Conservation (phyloP, 805 yeast species). For the Candida manassasensis region DNA sequence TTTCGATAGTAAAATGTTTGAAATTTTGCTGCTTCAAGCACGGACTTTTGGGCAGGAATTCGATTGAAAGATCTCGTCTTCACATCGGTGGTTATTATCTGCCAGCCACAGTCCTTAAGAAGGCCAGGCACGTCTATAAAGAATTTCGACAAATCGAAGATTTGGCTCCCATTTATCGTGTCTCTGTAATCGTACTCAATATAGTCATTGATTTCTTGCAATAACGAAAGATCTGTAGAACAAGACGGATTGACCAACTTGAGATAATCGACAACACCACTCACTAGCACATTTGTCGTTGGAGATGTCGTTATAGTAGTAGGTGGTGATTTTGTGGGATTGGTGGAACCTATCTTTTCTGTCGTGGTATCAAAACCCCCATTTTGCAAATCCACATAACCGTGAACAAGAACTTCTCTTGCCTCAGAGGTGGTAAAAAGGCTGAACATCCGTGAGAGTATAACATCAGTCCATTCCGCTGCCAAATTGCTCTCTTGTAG, state of each 20-base stretch:
- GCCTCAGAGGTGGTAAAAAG: conserved; percentile 48
- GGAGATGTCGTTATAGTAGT: no score
- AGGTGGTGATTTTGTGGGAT: conserved; percentile 1
- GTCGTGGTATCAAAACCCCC: conserved; percentile 11
- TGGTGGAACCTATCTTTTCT: no score
- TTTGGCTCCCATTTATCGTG: conserved; percentile 15
- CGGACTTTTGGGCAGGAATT: conserved; percentile 48
- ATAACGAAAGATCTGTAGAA: conserved; percentile 14
- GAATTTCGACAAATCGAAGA: conserved; percentile 22
- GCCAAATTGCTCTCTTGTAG: conserved; percentile 18
- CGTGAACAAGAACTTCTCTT: conserved; percentile 59
- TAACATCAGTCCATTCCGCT: conserved; percentile 37
- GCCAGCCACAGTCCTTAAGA: conserved; percentile 9
- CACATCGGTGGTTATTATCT: conserved; percentile 40
- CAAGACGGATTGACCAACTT: conserved; percentile 12
- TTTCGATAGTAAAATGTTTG: conserved; percentile 60
- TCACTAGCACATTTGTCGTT: conserved; percentile 41
- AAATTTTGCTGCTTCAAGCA: conserved; percentile 44
- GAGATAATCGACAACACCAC: conserved; percentile 62
- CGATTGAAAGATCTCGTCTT: conserved; percentile 49
- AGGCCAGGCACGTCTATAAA: conserved; percentile 14
- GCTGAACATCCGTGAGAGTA: conserved; percentile 34
- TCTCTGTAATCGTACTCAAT: conserved; percentile 12
- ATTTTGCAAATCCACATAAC: conserved; percentile 35
- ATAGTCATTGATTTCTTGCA: conserved; percentile 20